These are phyloP conservation scores for Russula dissimulans DNA, from an alignment of 768 basidiomycete species.

Conservation along the genomic window DNA sequence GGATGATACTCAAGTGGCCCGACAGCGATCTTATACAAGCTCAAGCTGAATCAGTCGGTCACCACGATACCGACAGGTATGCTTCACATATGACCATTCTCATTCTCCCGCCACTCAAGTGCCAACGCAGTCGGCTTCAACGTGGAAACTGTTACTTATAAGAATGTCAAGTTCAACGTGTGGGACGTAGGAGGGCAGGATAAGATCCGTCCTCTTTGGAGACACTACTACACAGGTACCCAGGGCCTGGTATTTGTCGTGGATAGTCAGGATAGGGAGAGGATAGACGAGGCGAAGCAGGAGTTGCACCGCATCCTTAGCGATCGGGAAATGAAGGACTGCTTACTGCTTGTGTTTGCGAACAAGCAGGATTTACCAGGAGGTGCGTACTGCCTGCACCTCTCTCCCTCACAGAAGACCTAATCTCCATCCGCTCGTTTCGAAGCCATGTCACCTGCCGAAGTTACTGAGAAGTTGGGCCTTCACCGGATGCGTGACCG, in stretches of 20 bases:
- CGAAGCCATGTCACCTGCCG: constrained; percentile 96
- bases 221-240: constrained; percentile 98
- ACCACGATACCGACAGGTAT: constrained; percentile 95
- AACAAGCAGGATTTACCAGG: constrained; percentile 99
- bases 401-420: background rate
- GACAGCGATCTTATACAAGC: constrained; percentile 94
- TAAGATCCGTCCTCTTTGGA: constrained; percentile 97
- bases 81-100: constrained; percentile 17
- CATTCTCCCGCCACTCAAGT: background rate
- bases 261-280: constrained; percentile 90
- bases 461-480: constrained; percentile 95
- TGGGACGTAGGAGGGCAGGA: constrained; percentile 99
- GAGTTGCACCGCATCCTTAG: constrained; percentile 93
- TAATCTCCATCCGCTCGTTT: background rate
- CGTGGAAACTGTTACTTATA: constrained; percentile 98
- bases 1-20: constrained; percentile 9
- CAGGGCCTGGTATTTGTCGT: constrained; percentile 98
- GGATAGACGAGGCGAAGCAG: constrained; percentile 93
- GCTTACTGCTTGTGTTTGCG: constrained; percentile 93
- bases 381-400: constrained; percentile 41
- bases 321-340: constrained; percentile 98
- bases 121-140: constrained; percentile 83
- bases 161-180: constrained; percentile 93
- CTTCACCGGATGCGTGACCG: constrained; percentile 93
- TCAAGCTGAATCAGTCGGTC: constrained; percentile 97